phyloP scores from a whole-genome alignment of 1,139 yeast species.

The Saccharomyces hybrid region DNA sequence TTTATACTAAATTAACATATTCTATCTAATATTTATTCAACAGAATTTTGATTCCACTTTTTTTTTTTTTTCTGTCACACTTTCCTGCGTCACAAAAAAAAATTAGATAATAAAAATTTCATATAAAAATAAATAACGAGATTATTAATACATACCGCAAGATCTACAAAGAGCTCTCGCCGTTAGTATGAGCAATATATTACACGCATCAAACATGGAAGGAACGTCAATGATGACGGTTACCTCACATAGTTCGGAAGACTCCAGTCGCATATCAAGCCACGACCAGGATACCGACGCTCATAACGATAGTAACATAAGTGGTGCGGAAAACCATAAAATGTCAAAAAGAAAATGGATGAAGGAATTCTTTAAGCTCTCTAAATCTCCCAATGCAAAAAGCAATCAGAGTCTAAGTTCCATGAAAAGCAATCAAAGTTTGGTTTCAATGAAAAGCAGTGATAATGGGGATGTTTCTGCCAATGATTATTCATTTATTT shows the following conservation, averaged over 20 bases:
- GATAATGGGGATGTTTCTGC: background rate
- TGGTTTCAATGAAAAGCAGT: background rate
- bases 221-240: background rate
- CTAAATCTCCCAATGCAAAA: background rate
- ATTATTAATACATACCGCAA: background rate
- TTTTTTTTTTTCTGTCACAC: background rate
- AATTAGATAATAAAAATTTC: background rate
- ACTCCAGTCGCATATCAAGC: background rate
- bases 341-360: background rate
- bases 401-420: background rate
- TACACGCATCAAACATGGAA: background rate
- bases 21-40: background rate
- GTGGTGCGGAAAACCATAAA: background rate
- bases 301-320: background rate
- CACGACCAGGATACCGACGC: background rate
- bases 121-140: background rate
- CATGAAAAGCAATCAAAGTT: background rate
- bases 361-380: background rate
- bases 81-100: background rate
- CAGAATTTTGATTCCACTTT: background rate
- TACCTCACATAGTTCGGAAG: background rate
- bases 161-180: background rate
- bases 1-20: background rate
- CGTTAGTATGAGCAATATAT: background rate
- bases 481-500: background rate